Percentiles rank a stretch among this genome's conserved stretches.
These are phyloP conservation scores for Porodaedalea pini DNA, from an alignment of 1,284 basidiomycete species.

Conservation along the genomic window DNA sequence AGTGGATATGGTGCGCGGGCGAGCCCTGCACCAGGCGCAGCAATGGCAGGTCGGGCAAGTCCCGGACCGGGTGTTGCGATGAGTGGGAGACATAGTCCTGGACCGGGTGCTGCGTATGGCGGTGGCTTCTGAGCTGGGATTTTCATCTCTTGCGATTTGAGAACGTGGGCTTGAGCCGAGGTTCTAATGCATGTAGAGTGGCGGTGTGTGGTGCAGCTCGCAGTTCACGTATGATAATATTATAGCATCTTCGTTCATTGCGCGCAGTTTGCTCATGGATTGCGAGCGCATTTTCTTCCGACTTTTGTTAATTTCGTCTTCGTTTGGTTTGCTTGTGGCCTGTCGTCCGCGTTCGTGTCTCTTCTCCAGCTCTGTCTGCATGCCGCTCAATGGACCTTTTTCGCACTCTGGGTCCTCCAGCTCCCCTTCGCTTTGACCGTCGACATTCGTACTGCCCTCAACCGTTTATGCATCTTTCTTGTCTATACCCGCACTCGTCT, in stretches of 20 bases:
- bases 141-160: background rate
- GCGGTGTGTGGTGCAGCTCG: too few relatives aligned
- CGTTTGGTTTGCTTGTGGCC: too few relatives aligned
- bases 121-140: conserved; percentile 5
- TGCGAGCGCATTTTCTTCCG: background rate
- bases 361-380: too few relatives aligned
- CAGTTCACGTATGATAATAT: background rate
- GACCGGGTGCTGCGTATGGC: conserved; percentile 16
- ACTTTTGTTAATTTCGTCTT: background rate
- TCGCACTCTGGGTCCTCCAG: too few relatives aligned
- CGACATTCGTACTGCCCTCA: background rate
- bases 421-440: too few relatives aligned
- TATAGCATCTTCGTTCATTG: background rate
- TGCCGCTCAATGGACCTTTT: too few relatives aligned
- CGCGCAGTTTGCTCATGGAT: background rate
- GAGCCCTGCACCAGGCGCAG: conserved; percentile 11
- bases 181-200: background rate
- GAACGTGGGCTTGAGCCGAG: background rate
- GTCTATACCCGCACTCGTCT: background rate
- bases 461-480: background rate
- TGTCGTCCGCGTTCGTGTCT: too few relatives aligned
- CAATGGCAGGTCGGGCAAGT: conserved; percentile 7
- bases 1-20: conserved; percentile 11
- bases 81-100: conserved; percentile 16
- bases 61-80: conserved; percentile 15